Percentiles rank a stretch among this genome's conserved stretches.
Evolutionary conservation across 306 rosid genomes (phyloP).

Genomic region (Inga laurina): DNA sequence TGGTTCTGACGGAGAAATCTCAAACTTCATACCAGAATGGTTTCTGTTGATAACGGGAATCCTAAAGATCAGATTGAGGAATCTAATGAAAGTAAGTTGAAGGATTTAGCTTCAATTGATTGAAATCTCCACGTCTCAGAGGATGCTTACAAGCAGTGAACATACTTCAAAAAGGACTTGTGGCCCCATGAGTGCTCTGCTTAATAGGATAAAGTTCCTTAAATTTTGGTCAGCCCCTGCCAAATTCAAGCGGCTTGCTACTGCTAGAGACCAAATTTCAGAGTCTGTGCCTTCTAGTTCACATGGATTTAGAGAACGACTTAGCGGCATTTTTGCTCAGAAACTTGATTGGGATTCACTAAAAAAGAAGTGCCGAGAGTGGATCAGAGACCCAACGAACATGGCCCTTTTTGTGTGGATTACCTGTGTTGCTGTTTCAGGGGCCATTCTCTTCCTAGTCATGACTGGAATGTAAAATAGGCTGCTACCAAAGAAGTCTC

Average conservation of each 20-base stretch:
- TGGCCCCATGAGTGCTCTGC: constrained; percentile 25
- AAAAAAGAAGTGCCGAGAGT: too few relatives aligned
- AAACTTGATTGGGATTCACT: too few relatives aligned
- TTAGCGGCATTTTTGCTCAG: constrained; percentile 42
- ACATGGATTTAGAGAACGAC: constrained; percentile 48
- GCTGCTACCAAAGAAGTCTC: too few relatives aligned
- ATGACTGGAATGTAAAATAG: too few relatives aligned
- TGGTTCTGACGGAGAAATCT: constrained; percentile 29
- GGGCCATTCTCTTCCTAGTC: too few relatives aligned
- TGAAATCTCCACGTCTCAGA: constrained; percentile 39
- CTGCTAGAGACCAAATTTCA: constrained; percentile 65
- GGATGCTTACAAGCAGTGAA: constrained; percentile 39
- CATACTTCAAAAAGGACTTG: constrained; percentile 42
- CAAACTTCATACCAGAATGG: constrained; percentile 46
- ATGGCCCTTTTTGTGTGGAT: too few relatives aligned
- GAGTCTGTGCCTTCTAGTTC: constrained; percentile 53
- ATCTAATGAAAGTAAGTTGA: too few relatives aligned
- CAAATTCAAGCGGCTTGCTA: constrained; percentile 56
- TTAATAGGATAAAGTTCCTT: constrained; percentile 41
- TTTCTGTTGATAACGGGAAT: constrained; percentile 46
- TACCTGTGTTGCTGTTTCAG: too few relatives aligned
- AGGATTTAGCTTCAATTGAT: too few relatives aligned
- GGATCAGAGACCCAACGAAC: too few relatives aligned
- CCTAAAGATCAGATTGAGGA: constrained; percentile 46
- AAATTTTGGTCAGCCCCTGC: constrained; percentile 81